Percentiles rank a stretch among this genome's conserved stretches.
These are phyloP conservation scores for Gynandropsis gynandra DNA, from an alignment of 345 rosid genomes.

Conservation along the genomic window DNA sequence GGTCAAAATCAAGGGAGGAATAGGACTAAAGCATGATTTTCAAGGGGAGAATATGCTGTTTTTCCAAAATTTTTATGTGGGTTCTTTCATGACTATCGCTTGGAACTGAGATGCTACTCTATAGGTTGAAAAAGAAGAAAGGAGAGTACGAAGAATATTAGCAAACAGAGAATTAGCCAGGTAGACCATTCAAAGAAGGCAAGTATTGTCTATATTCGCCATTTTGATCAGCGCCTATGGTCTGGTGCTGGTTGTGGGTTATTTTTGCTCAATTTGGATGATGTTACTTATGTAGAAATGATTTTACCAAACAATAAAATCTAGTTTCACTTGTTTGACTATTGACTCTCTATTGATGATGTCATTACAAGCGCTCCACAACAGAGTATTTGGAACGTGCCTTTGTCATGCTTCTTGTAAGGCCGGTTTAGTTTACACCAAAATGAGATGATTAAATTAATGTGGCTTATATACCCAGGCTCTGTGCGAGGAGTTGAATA, in stretches of 20 bases:
- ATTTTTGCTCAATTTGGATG: too few relatives aligned
- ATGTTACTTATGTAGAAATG: too few relatives aligned
- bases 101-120: neutral
- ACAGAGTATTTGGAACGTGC: too few relatives aligned
- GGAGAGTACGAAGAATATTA: constrained; percentile 66
- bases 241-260: neutral
- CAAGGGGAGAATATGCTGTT: too few relatives aligned
- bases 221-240: neutral
- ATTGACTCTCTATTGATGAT: neutral
- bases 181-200: constrained; percentile 82
- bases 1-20: too few relatives aligned
- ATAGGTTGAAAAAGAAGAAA: constrained; percentile 81
- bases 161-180: constrained; percentile 97
- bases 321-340: neutral
- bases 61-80: too few relatives aligned
- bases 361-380: too few relatives aligned
- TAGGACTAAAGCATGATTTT: too few relatives aligned
- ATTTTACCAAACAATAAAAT: too few relatives aligned
- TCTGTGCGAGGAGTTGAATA: constrained; percentile 62
- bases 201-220: constrained; percentile 37
- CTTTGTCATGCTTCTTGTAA: too few relatives aligned
- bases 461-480: constrained; percentile 35
- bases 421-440: neutral
- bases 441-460: neutral
- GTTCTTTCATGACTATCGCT: too few relatives aligned